A percentile compares a stretch with the other conserved stretches of the same genome.
These are phyloP conservation scores for Eucalyptus paniculata DNA, from an alignment of 345 rosid genomes.

Conservation along the genomic window DNA sequence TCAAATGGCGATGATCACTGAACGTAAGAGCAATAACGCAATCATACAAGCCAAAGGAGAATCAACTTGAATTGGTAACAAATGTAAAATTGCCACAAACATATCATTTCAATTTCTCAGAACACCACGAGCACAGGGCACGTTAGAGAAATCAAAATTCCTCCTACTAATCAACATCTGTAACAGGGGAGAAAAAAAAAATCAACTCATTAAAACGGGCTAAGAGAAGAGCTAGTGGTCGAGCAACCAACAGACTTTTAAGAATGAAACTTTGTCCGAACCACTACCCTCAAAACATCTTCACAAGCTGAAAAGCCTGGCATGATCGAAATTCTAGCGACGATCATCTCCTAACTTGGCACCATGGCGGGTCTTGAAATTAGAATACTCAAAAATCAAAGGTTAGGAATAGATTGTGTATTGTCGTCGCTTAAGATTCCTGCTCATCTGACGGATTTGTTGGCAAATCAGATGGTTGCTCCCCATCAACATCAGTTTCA, in stretches of 20 bases:
- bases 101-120: neutral
- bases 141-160: neutral
- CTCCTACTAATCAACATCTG: neutral
- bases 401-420: neutral
- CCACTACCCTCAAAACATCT: neutral
- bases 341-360: neutral
- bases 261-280: neutral
- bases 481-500: constrained; percentile 19
- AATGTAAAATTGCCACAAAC: neutral
- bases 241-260: neutral
- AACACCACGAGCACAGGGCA: neutral
- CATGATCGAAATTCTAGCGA: neutral
- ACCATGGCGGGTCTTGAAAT: neutral
- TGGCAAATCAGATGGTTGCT: constrained; percentile 8
- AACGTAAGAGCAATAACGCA: neutral
- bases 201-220: neutral
- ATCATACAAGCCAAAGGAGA: neutral
- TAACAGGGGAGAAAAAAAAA: neutral
- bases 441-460: constrained; percentile 10
- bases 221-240: neutral
- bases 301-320: neutral
- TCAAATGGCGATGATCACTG: neutral
- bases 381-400: neutral
- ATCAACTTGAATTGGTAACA: neutral
- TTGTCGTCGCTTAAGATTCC: constrained; percentile 1